A percentile compares a stretch with the other conserved stretches of the same genome.
Conservation (phyloP, 805 yeast species). For the Wickerhamia fluorescens region DNA sequence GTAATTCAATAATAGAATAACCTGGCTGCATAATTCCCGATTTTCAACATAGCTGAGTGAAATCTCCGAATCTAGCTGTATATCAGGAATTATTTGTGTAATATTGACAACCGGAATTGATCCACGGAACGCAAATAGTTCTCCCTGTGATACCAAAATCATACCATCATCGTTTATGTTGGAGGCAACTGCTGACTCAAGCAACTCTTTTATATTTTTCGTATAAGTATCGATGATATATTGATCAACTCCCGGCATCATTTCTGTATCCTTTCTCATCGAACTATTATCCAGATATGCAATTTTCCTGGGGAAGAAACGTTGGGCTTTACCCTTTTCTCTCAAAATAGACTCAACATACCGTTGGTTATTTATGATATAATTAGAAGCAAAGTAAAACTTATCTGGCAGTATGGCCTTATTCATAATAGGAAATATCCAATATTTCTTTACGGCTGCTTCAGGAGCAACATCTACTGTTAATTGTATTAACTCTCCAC, state of each 20-base stretch:
- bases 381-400: conserved; percentile 14
- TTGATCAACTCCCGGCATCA: conserved; percentile 7
- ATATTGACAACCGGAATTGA: conserved; percentile 11
- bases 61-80: conserved; percentile 8
- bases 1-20: too few relatives aligned
- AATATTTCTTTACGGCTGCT: conserved; percentile 1
- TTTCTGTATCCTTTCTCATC: conserved; percentile 4
- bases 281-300: too few relatives aligned
- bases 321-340: conserved; percentile 12
- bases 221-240: conserved; percentile 7
- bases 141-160: conserved; percentile 8
- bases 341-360: conserved; percentile 13
- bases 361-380: conserved; percentile 16
- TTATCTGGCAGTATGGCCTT: conserved; percentile 1
- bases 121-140: conserved; percentile 5
- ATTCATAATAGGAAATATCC: conserved; percentile 6
- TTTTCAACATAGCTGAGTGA: too few relatives aligned
- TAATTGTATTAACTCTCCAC: conserved; percentile 18
- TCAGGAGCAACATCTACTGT: conserved; percentile 5
- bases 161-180: conserved; percentile 3
- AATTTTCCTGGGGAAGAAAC: conserved; percentile 21
- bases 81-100: conserved; percentile 3
- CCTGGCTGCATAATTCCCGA: too few relatives aligned
- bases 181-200: conserved; percentile 1
- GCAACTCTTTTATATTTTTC: conserved; percentile 7